A percentile compares a stretch with the other conserved stretches of the same genome.
These are phyloP conservation scores for Peniophora sp. DNA, from an alignment of 1,284 basidiomycete genomes.

Conservation along the genomic window DNA sequence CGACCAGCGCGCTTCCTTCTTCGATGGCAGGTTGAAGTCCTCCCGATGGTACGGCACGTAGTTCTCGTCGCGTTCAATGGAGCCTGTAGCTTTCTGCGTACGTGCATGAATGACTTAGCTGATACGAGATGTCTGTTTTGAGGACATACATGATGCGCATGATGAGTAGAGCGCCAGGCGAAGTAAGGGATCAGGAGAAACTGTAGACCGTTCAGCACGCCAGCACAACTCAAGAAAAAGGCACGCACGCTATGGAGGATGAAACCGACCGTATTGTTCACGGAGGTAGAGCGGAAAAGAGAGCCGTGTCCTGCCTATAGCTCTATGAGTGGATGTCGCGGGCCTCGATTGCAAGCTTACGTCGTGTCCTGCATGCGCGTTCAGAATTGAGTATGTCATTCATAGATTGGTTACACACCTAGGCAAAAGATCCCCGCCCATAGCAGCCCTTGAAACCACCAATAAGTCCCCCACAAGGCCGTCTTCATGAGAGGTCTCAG, in stretches of 20 bases:
- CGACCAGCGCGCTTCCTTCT: conserved; percentile 26
- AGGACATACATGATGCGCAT: conserved; percentile 38
- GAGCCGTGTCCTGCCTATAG: conserved; percentile 31
- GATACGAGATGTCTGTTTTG: too few species aligned
- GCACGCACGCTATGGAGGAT: conserved; percentile 34
- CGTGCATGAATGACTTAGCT: conserved; percentile 1
- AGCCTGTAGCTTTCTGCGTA: conserved; percentile 42
- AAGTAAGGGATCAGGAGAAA: conserved; percentile 51
- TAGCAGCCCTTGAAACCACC: conserved; percentile 41
- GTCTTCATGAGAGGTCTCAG: conserved; percentile 16
- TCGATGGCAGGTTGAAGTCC: conserved; percentile 36
- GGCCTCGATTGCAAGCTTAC: conserved; percentile 12
- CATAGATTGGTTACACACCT: conserved; percentile 23
- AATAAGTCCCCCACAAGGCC: conserved; percentile 33
- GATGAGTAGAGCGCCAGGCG: conserved; percentile 50
- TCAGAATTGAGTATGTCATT: background rate
- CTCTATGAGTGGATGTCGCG: conserved; percentile 7
- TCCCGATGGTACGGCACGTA: conserved; percentile 44
- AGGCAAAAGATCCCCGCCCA: conserved; percentile 44
- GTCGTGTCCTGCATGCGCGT: conserved; percentile 19
- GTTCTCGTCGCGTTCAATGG: conserved; percentile 50
- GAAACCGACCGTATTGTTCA: conserved; percentile 31
- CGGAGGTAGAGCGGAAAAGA: conserved; percentile 23
- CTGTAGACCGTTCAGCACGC: conserved; percentile 14
- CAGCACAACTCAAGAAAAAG: background rate